Base-by-base conservation (phyloP, 371 early-diverging fungal genomes). In the Rhizomucor miehei region DNA sequence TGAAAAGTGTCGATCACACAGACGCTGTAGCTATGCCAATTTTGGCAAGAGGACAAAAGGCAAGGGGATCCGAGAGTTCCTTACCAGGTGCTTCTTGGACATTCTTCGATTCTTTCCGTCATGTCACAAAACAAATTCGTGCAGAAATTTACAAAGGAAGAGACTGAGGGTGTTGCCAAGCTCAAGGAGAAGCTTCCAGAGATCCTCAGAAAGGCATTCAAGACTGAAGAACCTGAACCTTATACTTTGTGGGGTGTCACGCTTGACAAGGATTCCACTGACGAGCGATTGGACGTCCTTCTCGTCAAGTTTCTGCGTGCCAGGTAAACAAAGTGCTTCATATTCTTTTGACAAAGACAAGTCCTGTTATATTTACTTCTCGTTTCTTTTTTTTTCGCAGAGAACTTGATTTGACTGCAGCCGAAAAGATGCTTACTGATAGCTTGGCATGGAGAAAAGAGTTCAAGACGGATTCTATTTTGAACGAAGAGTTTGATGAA, bases 291-390 rank as follows among this genome's bases (percentile, higher is more conserved):
- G 41, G 69, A 80, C 34, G 82, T 85, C 9, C 54, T 85, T 14
- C 51, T 85, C 17, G 62, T 75, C 39, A 85, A 85, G 62, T 85
- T 82, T 48, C 55, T 83, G 38, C 65, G 69, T 51, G 85, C 85
- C 1, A 74, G 85, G 69, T 73, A 64, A 56, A 19, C n/a, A n/a
- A n/a, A n/a, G n/a, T n/a, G n/a, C n/a, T n/a, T n/a, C 29, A 12
- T 37, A n/a, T 24, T 40, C 13, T 37, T 17, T 6, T 50, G 37
- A 10, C 14, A 44, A 17, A 13, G 44, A 44, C 12, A 44, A 13
- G 44, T 14, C 29, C 37, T 19, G 19, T 14, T 6, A 14, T 35
- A 16, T 48, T 36, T 29, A 36, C n/a, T 6, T 50, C 8, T 35
- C 2, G 6, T 24, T 19, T 24, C 16, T 36, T 37, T 8, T 25